phyloP scores from a whole-genome alignment of 345 rosid species.

The Carallia pectinifolia region DNA sequence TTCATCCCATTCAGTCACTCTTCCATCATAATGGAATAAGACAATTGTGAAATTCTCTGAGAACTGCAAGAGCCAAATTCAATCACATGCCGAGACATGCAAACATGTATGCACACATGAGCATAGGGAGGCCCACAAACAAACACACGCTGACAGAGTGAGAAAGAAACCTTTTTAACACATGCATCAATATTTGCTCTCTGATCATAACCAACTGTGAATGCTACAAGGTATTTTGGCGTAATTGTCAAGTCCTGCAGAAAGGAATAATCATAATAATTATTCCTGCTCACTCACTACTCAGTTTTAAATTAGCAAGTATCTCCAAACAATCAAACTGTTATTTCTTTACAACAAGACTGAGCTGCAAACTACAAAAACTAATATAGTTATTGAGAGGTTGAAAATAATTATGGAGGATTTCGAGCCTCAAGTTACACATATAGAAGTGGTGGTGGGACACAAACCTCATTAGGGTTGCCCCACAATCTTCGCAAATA shows the following conservation, averaged over 20 bases:
- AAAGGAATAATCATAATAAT: too few relatives aligned
- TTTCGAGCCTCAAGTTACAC: neutral
- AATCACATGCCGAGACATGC: conserved; percentile 11
- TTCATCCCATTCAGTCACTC: conserved; percentile 88
- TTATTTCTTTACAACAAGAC: neutral
- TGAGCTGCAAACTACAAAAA: neutral
- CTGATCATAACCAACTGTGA: conserved; percentile 87
- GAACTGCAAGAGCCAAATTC: conserved; percentile 53
- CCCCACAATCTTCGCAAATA: conserved; percentile 90
- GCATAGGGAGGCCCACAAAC: too few relatives aligned
- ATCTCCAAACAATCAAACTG: neutral
- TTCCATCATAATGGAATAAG: conserved; percentile 93
- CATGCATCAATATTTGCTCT: conserved; percentile 73
- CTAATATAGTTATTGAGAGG: neutral
- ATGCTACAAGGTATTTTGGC: conserved; percentile 82
- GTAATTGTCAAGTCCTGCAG: conserved; percentile 66
- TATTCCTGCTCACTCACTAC: neutral
- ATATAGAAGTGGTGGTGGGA: too few relatives aligned
- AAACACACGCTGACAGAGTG: conserved; percentile 4
- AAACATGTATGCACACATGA: neutral
- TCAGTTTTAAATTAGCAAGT: neutral
- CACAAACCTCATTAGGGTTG: conserved; percentile 72
- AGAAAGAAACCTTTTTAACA: conserved; percentile 68
- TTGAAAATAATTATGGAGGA: neutral
- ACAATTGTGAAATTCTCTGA: conserved; percentile 83